phyloP scores from a whole-genome alignment of 164 flowering plant species.

The Nymphaea colorata region DNA sequence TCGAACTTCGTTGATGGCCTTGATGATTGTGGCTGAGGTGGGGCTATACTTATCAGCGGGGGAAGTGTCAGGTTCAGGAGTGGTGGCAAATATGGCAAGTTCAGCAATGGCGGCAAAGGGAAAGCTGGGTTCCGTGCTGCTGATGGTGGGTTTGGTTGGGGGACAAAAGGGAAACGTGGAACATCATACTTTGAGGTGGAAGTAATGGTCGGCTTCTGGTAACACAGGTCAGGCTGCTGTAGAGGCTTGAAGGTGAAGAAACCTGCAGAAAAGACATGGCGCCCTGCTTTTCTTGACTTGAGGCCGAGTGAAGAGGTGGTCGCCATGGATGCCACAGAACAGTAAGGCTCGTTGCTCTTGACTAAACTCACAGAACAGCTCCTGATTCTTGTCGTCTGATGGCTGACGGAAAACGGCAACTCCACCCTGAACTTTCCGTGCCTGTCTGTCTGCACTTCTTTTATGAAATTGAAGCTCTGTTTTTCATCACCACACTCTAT shows the following conservation, averaged over 20 bases:
- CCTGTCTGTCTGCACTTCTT: constrained; percentile 50
- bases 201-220: constrained; percentile 28
- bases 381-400: constrained; percentile 46
- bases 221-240: constrained; percentile 42
- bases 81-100: constrained; percentile 11
- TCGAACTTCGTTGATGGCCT: too few species aligned
- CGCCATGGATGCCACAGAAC: constrained; percentile 59
- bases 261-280: constrained; percentile 51
- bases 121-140: neutral
- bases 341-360: constrained; percentile 58
- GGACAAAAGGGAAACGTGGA: constrained; percentile 1
- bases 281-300: constrained; percentile 44
- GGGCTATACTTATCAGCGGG: neutral
- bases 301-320: constrained; percentile 46
- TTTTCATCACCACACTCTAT: constrained; percentile 35
- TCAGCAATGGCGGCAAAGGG: constrained; percentile 5
- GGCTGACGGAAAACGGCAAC: constrained; percentile 50
- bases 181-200: neutral
- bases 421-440: constrained; percentile 51
- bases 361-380: constrained; percentile 55
- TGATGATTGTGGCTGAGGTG: neutral
- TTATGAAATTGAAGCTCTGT: constrained; percentile 21
- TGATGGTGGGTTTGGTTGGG: constrained; percentile 5
- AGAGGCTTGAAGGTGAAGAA: constrained; percentile 59
- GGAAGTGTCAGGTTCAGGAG: constrained; percentile 2